These are phyloP conservation scores for Huiozyma sinensis DNA, from an alignment of 805 yeast species.

Conservation along the genomic window DNA sequence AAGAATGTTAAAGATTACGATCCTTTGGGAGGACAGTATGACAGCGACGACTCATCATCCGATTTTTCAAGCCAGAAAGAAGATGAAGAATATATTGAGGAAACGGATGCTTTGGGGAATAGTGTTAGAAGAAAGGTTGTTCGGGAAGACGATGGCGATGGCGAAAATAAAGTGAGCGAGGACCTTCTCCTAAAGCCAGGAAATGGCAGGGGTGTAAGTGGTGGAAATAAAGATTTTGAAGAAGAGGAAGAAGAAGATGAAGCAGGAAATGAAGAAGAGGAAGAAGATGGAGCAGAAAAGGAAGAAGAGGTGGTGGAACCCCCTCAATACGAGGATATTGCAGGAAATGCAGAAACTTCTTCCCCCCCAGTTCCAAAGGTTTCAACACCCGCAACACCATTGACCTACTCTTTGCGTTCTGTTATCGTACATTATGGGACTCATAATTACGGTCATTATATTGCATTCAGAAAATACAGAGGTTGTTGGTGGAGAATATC, in stretches of 20 bases:
- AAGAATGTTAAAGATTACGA: conserved; percentile 20
- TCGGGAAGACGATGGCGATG: conserved; percentile 7
- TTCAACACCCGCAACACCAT: conserved; percentile 30
- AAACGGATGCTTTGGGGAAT: conserved; percentile 27
- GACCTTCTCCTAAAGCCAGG: conserved; percentile 4
- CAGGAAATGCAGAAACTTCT: conserved; percentile 5
- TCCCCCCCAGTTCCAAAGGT: conserved; percentile 4
- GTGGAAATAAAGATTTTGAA: conserved; percentile 6
- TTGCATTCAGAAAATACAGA: conserved; percentile 70
- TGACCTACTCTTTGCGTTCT: conserved; percentile 65
- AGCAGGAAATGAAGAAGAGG: conserved; percentile 6
- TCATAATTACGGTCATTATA: conserved; percentile 95
- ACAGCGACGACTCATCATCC: conserved; percentile 7
- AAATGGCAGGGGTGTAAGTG: conserved; percentile 9
- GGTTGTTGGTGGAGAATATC: conserved; percentile 94
- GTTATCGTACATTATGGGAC: conserved; percentile 91
- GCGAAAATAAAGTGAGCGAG: conserved; percentile 1
- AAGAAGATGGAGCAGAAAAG: conserved; percentile 2
- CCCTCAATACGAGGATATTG: conserved; percentile 1
- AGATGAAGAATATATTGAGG: conserved; percentile 16
- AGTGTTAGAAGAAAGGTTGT: conserved; percentile 15
- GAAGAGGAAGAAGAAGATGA: conserved; percentile 9
- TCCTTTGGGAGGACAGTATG: conserved; percentile 19
- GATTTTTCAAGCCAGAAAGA: conserved; percentile 5
- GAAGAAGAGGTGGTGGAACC: conserved; percentile 10